Base-by-base conservation (phyloP, 1,284 basidiomycete species). In the Ceratobasidium sp. region DNA sequence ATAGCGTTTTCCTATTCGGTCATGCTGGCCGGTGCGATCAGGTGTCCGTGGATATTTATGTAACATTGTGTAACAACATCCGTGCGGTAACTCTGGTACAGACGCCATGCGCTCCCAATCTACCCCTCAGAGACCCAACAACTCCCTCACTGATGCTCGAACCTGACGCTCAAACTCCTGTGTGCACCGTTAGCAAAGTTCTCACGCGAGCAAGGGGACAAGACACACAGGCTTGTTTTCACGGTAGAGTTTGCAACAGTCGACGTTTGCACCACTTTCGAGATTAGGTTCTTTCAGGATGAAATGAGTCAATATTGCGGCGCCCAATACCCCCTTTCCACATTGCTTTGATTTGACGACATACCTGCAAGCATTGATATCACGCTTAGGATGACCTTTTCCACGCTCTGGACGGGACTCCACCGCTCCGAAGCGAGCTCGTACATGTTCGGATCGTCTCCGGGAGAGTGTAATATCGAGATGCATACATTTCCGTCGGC, bases 181-280 rank as follows among this genome's bases (percentile, higher is more conserved):
- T 51, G 68, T 19, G 2, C 14, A 24, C 39, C 41, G 27, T 58
- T 22, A n/a, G 63, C 51, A 24, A 51, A 22, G 14, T 6, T 58
- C n/a, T 69, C 24, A 43, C 37, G 48, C 41, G 11, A 16, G 6
- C 19, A 37, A 69, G 19, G n/a, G 27, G 0, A 29, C 34, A 53
- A 58, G n/a, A 77, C 84, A 77, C 76, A 89, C 88, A 76, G 84
- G 81, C 73, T 86, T 88, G 82, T 98, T 90, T 77, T 98, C 95
- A 74, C 96, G 88, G 81, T 96, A 98, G 59, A 98, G 85, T 83
- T 98, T 98, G 86, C 94, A 95, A 81, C 94, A 96, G 83, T 99
- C 97, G 76, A 99, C 94, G 84, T 98, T 98, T 59, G 98, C 98
- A 41, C 97, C 97, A 78, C 93, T 95, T 84, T 99, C 98, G 71